Evolutionary conservation across 352 stramenopile genomes (phyloP).

Genomic region (Phytophthora megakarya): DNA sequence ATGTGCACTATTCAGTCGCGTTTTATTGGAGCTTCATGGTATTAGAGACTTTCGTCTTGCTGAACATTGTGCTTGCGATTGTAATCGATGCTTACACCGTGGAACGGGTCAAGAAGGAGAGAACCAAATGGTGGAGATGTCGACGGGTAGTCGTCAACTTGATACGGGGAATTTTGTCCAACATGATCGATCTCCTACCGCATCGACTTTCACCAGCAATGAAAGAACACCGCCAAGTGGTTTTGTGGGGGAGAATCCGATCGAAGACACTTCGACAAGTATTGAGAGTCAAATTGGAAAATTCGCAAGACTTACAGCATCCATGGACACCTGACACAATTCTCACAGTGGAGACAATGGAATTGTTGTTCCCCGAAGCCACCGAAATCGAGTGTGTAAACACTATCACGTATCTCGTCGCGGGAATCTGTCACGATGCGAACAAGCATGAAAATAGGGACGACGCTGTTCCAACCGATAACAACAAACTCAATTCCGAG

Average conservation of each 20-base stretch:
- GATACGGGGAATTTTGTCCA: constrained; percentile 1
- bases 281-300: neutral
- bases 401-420: constrained; percentile 3
- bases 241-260: neutral
- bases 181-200: neutral
- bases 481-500: neutral
- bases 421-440: neutral
- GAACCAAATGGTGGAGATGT: constrained; percentile 28
- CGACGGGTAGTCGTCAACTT: constrained; percentile 11
- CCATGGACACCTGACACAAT: neutral
- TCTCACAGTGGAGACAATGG: neutral
- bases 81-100: constrained; percentile 57
- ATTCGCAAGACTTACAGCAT: neutral
- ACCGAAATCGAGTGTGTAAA: neutral
- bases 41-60: constrained; percentile 57
- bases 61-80: constrained; percentile 76
- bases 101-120: constrained; percentile 35
- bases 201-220: neutral
- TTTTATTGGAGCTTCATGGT: constrained; percentile 74
- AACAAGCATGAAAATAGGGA: neutral
- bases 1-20: constrained; percentile 43
- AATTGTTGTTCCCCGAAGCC: neutral
- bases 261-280: neutral
- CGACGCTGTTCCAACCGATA: neutral
- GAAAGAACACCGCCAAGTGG: neutral